phyloP scores from a whole-genome alignment of 1,284 basidiomycete genomes.

The Sporisorium iseilematis-ciliati region DNA sequence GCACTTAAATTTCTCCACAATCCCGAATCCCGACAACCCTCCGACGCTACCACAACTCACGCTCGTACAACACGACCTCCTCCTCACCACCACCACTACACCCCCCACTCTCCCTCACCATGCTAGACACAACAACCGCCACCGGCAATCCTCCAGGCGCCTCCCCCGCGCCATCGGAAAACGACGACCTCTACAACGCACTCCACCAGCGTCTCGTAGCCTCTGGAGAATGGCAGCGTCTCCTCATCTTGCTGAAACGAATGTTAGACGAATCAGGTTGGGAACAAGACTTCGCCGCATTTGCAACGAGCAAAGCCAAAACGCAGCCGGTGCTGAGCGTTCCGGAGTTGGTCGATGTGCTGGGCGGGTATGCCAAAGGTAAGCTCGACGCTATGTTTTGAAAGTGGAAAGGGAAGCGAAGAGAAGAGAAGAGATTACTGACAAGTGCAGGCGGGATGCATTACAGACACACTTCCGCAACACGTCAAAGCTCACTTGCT shows the following conservation, averaged over 20 bases:
- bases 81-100: not conserved
- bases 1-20: constrained; percentile 19
- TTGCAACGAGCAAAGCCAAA: constrained; percentile 31
- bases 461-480: constrained; percentile 43
- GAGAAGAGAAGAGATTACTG: not conserved
- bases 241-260: constrained; percentile 36
- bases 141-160: no score
- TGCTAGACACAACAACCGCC: not conserved
- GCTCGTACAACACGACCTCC: not conserved
- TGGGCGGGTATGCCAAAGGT: constrained; percentile 52
- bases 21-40: constrained; percentile 26
- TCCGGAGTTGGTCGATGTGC: constrained; percentile 34
- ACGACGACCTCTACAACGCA: constrained; percentile 49
- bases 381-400: not conserved
- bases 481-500: constrained; percentile 47
- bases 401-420: not conserved
- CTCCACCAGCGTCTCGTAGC: constrained; percentile 55
- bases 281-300: constrained; percentile 22
- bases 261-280: constrained; percentile 56
- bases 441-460: not conserved
- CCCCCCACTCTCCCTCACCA: not conserved
- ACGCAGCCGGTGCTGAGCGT: constrained; percentile 26
- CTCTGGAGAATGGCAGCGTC: constrained; percentile 48
- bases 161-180: not conserved
- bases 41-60: not conserved